Evolutionary conservation across 768 basidiomycete species (phyloP).

Genomic region (Lactarius psammicola): DNA sequence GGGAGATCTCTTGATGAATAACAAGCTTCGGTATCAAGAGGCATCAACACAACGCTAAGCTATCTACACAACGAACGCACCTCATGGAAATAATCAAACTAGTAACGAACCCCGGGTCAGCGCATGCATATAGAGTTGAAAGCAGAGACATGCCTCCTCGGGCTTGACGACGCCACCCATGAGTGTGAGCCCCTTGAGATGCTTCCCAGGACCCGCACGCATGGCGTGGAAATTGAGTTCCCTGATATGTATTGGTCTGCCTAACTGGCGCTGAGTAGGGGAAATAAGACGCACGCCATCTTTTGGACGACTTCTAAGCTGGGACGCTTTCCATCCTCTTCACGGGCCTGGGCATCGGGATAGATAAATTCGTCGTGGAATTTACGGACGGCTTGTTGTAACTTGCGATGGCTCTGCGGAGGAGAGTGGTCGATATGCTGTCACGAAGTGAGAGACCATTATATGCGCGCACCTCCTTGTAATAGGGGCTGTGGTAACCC

Average conservation of each 20-base stretch:
- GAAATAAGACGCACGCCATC: slow-evolving; percentile 58
- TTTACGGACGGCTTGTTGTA: slow-evolving; percentile 60
- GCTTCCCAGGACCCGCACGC: slow-evolving; percentile 89
- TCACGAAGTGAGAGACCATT: not conserved
- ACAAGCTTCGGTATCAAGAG: slow-evolving; percentile 39
- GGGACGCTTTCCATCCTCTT: slow-evolving; percentile 88
- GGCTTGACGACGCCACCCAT: slow-evolving; percentile 75
- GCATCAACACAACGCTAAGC: slow-evolving; percentile 5
- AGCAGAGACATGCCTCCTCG: slow-evolving; percentile 53
- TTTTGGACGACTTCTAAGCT: slow-evolving; percentile 72
- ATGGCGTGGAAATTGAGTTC: slow-evolving; percentile 80
- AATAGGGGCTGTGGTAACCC: slow-evolving; percentile 78
- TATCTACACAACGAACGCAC: slow-evolving; percentile 32
- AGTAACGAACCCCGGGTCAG: slow-evolving; percentile 17
- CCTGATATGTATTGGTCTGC: slow-evolving; percentile 36
- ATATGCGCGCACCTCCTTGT: slow-evolving; percentile 53
- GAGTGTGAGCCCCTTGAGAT: slow-evolving; percentile 73
- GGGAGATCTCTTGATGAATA: slow-evolving; percentile 34
- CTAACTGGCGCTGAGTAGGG: not conserved
- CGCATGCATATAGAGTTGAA: not conserved
- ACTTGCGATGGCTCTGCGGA: slow-evolving; percentile 55
- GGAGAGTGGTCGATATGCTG: not conserved
- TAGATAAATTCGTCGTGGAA: slow-evolving; percentile 69
- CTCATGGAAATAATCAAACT: slow-evolving; percentile 89
- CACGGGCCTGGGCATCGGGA: slow-evolving; percentile 53